Conservation (phyloP, 1,284 basidiomycete genomes). For the Acaromyces ingoldii region DNA sequence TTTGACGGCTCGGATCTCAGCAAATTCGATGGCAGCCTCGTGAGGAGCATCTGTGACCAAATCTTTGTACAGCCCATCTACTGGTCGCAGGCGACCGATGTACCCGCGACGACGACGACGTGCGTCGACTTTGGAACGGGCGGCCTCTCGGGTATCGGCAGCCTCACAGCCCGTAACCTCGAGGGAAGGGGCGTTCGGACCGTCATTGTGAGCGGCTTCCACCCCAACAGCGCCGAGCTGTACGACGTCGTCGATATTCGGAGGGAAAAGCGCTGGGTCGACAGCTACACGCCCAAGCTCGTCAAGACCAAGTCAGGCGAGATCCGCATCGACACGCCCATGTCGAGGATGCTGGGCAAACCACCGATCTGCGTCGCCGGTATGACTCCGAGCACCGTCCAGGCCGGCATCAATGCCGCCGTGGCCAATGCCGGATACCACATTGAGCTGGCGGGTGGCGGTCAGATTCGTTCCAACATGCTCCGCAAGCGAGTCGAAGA, state of each 20-base stretch:
- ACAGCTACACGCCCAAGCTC: slow-evolving; percentile 76
- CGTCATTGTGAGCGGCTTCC: slow-evolving; percentile 36
- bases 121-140: slow-evolving; percentile 91
- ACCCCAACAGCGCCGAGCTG: slow-evolving; percentile 36
- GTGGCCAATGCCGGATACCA: slow-evolving; percentile 91
- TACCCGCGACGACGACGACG: slow-evolving; percentile 81
- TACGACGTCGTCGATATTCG: slow-evolving; percentile 67
- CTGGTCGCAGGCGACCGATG: slow-evolving; percentile 79
- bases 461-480: slow-evolving; percentile 85
- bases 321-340: slow-evolving; percentile 73
- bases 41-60: slow-evolving; percentile 56
- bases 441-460: slow-evolving; percentile 93
- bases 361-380: slow-evolving; percentile 97
- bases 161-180: slow-evolving; percentile 79
- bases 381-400: slow-evolving; percentile 60
- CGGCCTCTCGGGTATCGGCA: slow-evolving; percentile 85
- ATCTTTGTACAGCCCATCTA: slow-evolving; percentile 88
- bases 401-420: slow-evolving; percentile 56
- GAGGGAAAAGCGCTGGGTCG: slow-evolving; percentile 82
- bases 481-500: slow-evolving; percentile 73
- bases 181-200: slow-evolving; percentile 89
- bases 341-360: slow-evolving; percentile 90
- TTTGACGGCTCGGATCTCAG: slow-evolving; percentile 56
- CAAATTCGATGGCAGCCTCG: slow-evolving; percentile 25
- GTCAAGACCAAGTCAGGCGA: slow-evolving; percentile 64